Percentiles rank a stretch among this genome's conserved stretches.
phyloP scores from a whole-genome alignment of 306 rosid species.

The Malus asiatica region DNA sequence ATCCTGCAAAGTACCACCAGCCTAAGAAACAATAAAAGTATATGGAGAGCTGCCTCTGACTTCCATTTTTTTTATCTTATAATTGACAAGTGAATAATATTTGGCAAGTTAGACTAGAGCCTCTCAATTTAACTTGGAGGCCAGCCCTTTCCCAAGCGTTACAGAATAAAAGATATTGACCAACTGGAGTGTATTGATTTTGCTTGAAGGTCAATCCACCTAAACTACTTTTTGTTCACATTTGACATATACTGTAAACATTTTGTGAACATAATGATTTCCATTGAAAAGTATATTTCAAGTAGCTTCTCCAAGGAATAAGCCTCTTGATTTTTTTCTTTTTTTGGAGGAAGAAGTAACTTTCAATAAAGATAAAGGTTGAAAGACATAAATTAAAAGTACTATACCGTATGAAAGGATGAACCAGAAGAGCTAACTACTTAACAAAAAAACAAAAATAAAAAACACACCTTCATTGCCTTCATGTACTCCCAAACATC shows the following conservation, averaged over 20 bases:
- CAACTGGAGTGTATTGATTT: background rate
- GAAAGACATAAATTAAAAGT: background rate
- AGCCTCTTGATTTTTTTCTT: background rate
- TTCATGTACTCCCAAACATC: conserved; percentile 98
- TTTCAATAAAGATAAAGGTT: background rate
- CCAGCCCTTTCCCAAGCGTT: background rate
- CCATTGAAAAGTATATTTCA: background rate
- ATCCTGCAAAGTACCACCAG: conserved; percentile 51
- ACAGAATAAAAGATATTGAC: background rate
- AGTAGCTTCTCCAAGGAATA: background rate
- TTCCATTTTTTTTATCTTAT: background rate
- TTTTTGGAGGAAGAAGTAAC: background rate
- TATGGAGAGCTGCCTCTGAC: background rate
- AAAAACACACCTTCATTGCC: conserved; percentile 69
- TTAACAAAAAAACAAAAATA: background rate
- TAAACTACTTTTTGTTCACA: background rate
- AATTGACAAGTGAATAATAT: background rate
- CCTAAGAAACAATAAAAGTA: conserved; percentile 18
- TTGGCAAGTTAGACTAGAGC: background rate
- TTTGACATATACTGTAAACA: background rate
- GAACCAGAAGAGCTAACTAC: background rate
- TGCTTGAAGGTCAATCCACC: background rate
- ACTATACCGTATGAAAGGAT: background rate
- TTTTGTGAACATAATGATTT: background rate
- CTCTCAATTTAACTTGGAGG: background rate